Evolutionary conservation across 257 asterid species (phyloP).

Genomic region (Schizonepeta tenuifolia): DNA sequence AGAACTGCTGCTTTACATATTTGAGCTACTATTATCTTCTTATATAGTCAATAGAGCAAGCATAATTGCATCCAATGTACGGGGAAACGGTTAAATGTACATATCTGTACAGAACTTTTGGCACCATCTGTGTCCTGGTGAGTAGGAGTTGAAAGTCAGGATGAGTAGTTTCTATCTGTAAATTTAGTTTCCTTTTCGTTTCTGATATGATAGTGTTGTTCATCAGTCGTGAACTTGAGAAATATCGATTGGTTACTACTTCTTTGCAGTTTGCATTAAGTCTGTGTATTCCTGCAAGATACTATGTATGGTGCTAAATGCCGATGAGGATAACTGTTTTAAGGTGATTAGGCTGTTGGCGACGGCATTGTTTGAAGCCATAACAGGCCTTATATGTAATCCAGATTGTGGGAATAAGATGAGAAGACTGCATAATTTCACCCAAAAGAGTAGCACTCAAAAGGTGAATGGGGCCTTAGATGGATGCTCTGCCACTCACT

Average conservation of each 20-base stretch:
- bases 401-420: constrained; percentile 23
- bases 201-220: background rate
- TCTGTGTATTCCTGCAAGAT: background rate
- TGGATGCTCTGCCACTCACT: constrained; percentile 45
- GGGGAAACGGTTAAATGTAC: background rate
- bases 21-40: background rate
- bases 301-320: constrained; percentile 5
- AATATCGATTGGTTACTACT: background rate
- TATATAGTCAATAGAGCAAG: background rate
- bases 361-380: constrained; percentile 1
- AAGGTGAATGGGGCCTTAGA: constrained; percentile 41
- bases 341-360: background rate
- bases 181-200: background rate
- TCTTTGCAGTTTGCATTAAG: background rate
- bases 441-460: constrained; percentile 1
- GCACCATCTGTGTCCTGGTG: background rate
- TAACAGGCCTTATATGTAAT: constrained; percentile 14
- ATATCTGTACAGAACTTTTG: background rate
- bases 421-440: constrained; percentile 23
- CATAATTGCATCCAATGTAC: background rate
- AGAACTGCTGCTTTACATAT: background rate
- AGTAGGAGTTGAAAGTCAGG: background rate
- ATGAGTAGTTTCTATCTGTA: background rate
- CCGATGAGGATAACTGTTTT: background rate
- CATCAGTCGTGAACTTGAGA: background rate